These are phyloP conservation scores for Chaetomium olivaceum DNA, from an alignment of 2,329 filamentous ascomycete species.

Conservation along the genomic window DNA sequence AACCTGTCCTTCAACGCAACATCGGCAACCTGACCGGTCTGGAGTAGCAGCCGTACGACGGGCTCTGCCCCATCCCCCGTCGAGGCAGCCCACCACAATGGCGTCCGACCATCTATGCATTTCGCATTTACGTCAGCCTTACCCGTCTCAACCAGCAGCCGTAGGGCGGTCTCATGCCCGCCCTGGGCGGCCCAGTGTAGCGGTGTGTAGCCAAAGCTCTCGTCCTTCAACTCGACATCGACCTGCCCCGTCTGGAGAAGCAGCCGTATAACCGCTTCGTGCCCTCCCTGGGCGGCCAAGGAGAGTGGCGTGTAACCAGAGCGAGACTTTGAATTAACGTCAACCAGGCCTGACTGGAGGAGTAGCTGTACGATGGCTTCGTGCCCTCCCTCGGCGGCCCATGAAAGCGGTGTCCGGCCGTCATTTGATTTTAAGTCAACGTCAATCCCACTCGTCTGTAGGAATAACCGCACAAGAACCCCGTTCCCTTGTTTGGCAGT, in stretches of 20 bases:
- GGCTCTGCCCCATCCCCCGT: too few relatives aligned
- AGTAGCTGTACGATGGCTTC: background rate
- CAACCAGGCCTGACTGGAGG: background rate
- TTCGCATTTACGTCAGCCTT: too few relatives aligned
- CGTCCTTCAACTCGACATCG: background rate
- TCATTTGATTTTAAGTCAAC: background rate
- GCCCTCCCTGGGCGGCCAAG: background rate
- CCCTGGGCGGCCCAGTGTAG: background rate
- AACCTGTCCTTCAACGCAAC: too few relatives aligned
- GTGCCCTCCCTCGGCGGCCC: background rate
- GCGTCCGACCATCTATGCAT: too few relatives aligned
- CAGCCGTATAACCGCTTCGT: background rate
- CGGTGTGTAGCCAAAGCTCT: background rate
- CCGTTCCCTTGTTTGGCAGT: background rate
- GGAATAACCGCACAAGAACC: background rate
- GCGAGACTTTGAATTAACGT: background rate
- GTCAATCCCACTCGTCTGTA: background rate
- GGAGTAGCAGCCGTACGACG: too few relatives aligned
- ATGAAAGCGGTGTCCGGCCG: constrained; percentile 14
- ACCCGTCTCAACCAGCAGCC: too few relatives aligned
- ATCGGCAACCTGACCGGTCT: too few relatives aligned
- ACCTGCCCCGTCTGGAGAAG: background rate
- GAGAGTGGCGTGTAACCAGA: too few relatives aligned
- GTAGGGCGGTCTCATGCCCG: background rate
- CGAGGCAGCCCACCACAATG: too few relatives aligned